Conservation (phyloP, 2,329 filamentous ascomycete species). For the Alternaria dauci region DNA sequence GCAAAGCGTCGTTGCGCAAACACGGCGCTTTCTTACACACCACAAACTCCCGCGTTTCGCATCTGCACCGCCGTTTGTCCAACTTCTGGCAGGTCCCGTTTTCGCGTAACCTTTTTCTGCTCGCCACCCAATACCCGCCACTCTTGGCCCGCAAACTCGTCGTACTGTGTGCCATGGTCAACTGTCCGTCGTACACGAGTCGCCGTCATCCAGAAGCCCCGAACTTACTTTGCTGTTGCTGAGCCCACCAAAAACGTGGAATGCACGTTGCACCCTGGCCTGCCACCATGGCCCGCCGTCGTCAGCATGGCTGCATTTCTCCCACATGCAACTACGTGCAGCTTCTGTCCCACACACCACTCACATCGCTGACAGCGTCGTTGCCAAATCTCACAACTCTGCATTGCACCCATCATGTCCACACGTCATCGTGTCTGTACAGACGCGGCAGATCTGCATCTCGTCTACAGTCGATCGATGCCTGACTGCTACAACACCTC, state of each 20-base stretch:
- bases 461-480: conserved; percentile 23
- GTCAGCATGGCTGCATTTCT: conserved; percentile 24
- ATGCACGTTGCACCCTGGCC: conserved; percentile 49
- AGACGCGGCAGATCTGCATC: conserved; percentile 25
- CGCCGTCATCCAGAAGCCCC: conserved; percentile 37
- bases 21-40: conserved; percentile 22
- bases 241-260: conserved; percentile 43
- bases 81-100: conserved; percentile 36
- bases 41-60: conserved; percentile 25
- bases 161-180: conserved; percentile 21
- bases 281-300: conserved; percentile 17
- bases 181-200: conserved; percentile 20
- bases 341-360: not conserved
- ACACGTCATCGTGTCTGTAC: conserved; percentile 20
- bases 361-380: conserved; percentile 8
- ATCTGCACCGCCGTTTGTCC: conserved; percentile 45
- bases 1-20: conserved; percentile 22
- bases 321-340: too few relatives aligned
- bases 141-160: conserved; percentile 20
- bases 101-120: conserved; percentile 37
- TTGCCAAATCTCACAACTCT: conserved; percentile 8
- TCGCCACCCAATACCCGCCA: conserved; percentile 21
- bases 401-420: conserved; percentile 6
- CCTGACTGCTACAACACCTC: conserved; percentile 15
- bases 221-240: conserved; percentile 31